Conservation (phyloP, 495 filamentous ascomycete genomes). For the Evansstolkia leycettana region DNA sequence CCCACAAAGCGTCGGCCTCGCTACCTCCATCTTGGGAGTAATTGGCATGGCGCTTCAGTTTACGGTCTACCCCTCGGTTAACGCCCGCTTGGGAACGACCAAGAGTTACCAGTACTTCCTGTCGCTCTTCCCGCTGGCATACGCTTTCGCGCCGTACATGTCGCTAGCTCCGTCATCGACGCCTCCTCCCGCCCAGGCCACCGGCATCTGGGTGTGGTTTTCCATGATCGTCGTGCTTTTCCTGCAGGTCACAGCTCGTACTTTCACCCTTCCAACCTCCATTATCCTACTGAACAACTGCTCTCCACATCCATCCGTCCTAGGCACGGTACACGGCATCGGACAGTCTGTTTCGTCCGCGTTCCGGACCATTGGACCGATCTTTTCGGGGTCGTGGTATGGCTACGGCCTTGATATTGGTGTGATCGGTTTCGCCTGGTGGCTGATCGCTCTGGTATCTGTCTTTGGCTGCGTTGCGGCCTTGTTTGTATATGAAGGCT, state of each 20-base stretch:
- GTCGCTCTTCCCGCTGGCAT: conserved; percentile 60
- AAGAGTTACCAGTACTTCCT: conserved; percentile 57
- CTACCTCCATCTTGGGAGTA: conserved; percentile 64
- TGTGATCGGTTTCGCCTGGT: conserved; percentile 67
- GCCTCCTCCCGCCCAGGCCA: conserved; percentile 48
- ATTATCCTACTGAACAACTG: conserved; percentile 78
- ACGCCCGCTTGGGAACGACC: conserved; percentile 54
- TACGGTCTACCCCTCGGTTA: conserved; percentile 60
- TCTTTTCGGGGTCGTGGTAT: conserved; percentile 58
- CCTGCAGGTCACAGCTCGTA: conserved; percentile 66
- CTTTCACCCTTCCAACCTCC: conserved; percentile 66
- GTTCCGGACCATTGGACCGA: conserved; percentile 63
- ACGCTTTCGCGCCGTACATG: conserved; percentile 60
- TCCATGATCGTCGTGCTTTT: conserved; percentile 55
- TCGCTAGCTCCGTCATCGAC: conserved; percentile 51
- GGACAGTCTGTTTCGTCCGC: conserved; percentile 61
- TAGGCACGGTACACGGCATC: conserved; percentile 74
- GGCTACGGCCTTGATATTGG: conserved; percentile 58
- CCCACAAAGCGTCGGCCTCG: conserved; percentile 61
- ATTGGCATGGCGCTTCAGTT: conserved; percentile 71
- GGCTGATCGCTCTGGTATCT: conserved; percentile 54
- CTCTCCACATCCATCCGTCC: conserved; percentile 65
- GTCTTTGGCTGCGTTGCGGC: conserved; percentile 47
- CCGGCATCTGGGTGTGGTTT: conserved; percentile 53
- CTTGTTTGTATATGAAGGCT: conserved; percentile 59